Evolutionary conservation across 1,284 basidiomycete species (phyloP), one percentile per base, ranked within the genome.

Genomic region (Cryptococcus hybrid): DNA sequence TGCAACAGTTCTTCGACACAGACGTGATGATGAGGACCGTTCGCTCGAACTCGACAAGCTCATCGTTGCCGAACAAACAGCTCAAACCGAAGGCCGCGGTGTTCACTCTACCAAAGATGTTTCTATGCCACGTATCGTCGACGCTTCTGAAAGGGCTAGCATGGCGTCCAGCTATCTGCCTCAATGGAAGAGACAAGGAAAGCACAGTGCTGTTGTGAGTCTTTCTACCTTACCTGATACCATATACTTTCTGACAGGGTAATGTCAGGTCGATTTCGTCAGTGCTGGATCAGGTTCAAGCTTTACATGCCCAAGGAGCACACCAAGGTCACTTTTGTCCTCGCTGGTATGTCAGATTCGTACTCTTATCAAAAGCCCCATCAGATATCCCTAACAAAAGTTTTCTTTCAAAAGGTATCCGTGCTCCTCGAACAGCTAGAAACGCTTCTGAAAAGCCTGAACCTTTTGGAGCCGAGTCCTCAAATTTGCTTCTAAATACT

Each of bases 11-110:
- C 86, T 97, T 47, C 86, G 94, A 51, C 95, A 99, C 78, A 88
- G 87, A 67, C 86, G 91, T 45, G 94, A 96, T 67, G 95, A 98
- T 71, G 95, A 98, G 77, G 90, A 95, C 67, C 86, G 93, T 52
- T 95, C 93, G 18, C 84, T 88, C 11, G 94, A 97, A 73, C 92
- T 90, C 66, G 95, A 99, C 79, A 91, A 92, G 76, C 82, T 98
- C 46, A 92, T 98, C 84, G 86, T 88, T 42, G 94, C 94, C 12
- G 95, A 99, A 80, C 92, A 89, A 82, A 80, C 79, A 43, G 93
- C 94, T 45, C 82, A 85, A 0, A 76, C 87, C 1, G 94, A 92
- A 56, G 74, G 77, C n/a, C 86, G 88, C 56, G 95, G 95, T 4
- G 83, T 99, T 13, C 95, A 99, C 75, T 94, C 92, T 13, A 88